phyloP scores from a whole-genome alignment of 192 early-diverging fungal genomes.

The Entomortierella beljakovae region DNA sequence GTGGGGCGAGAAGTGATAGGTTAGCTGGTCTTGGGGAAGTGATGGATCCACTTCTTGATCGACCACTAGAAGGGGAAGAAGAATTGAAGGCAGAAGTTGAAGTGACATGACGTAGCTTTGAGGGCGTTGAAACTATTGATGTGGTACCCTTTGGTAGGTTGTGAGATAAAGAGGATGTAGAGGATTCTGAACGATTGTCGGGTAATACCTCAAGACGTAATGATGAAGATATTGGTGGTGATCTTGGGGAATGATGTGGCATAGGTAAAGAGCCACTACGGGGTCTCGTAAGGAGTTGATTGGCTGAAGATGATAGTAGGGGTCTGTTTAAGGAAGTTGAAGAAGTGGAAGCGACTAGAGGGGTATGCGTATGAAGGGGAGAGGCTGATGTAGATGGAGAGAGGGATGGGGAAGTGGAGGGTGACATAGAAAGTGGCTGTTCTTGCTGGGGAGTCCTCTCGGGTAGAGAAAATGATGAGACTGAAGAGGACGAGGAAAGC shows the following conservation, averaged over 20 bases:
- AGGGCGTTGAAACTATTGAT: conserved; percentile 26
- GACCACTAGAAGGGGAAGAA: conserved; percentile 22
- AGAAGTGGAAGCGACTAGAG: conserved; percentile 5
- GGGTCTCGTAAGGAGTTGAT: conserved; percentile 34
- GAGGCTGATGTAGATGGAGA: neutral
- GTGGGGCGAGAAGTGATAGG: conserved; percentile 24
- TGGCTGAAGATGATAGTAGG: neutral
- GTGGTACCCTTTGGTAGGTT: conserved; percentile 15
- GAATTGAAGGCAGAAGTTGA: conserved; percentile 32
- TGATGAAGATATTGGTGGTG: conserved; percentile 22
- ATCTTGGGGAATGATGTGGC: conserved; percentile 13
- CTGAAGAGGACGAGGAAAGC: conserved; percentile 19
- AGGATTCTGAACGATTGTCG: conserved; percentile 14
- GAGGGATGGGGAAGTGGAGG: conserved; percentile 3
- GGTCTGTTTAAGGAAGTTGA: conserved; percentile 12
- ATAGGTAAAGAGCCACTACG: conserved; percentile 49
- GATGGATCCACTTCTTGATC: conserved; percentile 52
- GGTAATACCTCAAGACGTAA: conserved; percentile 38
- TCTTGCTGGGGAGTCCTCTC: neutral
- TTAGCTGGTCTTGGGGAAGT: conserved; percentile 48
- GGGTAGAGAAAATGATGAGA: conserved; percentile 5
- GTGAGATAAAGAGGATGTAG: conserved; percentile 11
- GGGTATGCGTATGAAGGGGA: neutral
- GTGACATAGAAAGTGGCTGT: neutral
- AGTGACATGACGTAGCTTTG: conserved; percentile 45